Conservation (phyloP, 805 yeast genomes). For the Lipomyces sp. region DNA sequence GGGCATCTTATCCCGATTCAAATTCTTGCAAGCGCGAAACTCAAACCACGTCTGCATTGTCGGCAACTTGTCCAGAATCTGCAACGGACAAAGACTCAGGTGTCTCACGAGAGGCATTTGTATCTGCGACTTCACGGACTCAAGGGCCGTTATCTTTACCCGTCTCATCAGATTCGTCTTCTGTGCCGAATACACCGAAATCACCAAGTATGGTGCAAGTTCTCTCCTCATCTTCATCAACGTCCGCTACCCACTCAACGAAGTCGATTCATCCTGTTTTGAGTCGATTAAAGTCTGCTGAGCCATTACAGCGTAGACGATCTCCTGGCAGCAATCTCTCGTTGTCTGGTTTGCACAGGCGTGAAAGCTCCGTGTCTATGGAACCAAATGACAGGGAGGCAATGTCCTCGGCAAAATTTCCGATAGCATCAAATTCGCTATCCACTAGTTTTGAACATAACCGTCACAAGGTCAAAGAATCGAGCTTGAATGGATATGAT, state of each 20-base stretch:
- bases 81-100: neutral
- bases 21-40: neutral
- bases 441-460: neutral
- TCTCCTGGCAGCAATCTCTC: conserved; percentile 4
- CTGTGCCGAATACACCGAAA: neutral
- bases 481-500: neutral
- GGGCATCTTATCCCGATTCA: neutral
- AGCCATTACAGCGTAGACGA: neutral
- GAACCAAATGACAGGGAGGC: neutral
- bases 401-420: neutral
- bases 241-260: neutral
- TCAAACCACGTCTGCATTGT: neutral
- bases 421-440: neutral
- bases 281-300: neutral
- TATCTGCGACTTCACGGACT: neutral
- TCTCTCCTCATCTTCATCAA: neutral
- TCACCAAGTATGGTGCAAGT: neutral
- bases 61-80: neutral
- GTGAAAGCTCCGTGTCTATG: neutral
- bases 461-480: neutral
- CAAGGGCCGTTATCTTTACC: neutral
- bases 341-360: neutral
- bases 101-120: neutral
- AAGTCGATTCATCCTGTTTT: conserved; percentile 4
- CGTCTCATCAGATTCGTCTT: neutral